Evolutionary conservation across 805 yeast genomes (phyloP).

Genomic region (Sugiyamaella smithiae): DNA sequence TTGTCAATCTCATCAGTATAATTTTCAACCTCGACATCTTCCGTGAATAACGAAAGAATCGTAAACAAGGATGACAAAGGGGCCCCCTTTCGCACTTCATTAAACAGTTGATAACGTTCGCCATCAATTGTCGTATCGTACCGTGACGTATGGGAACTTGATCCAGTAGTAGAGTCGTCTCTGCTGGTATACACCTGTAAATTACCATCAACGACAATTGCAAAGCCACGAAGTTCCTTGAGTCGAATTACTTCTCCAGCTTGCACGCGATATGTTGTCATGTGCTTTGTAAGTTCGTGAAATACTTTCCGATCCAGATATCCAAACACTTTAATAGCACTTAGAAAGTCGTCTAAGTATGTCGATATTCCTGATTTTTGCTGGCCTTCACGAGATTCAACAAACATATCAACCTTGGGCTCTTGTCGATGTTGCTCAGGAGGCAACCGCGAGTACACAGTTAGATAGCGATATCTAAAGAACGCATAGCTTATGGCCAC

Average conservation of each 20-base stretch:
- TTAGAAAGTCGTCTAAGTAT: constrained; percentile 81
- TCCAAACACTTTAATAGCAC: constrained; percentile 92
- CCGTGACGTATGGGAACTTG: neutral
- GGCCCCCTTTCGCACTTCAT: constrained; percentile 77
- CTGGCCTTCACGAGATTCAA: constrained; percentile 38
- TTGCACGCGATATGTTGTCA: constrained; percentile 82
- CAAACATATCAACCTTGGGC: constrained; percentile 47
- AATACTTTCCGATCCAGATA: constrained; percentile 87
- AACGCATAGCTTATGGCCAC: constrained; percentile 43
- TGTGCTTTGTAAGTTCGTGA: constrained; percentile 85
- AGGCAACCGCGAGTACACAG: constrained; percentile 58
- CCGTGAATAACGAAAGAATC: constrained; percentile 71
- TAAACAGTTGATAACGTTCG: constrained; percentile 67
- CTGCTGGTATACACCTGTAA: constrained; percentile 72
- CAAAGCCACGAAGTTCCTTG: constrained; percentile 77
- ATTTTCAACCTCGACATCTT: constrained; percentile 34
- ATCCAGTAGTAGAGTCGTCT: constrained; percentile 14
- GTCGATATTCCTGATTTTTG: constrained; percentile 51
- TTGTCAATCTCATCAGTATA: neutral
- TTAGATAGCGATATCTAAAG: constrained; percentile 61
- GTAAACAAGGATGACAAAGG: constrained; percentile 82
- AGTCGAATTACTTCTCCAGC: constrained; percentile 72
- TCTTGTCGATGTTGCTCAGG: constrained; percentile 44
- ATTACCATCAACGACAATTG: constrained; percentile 89
- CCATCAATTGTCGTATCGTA: constrained; percentile 39